These are phyloP conservation scores for Huntiella bhutanensis DNA, from an alignment of 2,329 filamentous ascomycete genomes.

Conservation along the genomic window DNA sequence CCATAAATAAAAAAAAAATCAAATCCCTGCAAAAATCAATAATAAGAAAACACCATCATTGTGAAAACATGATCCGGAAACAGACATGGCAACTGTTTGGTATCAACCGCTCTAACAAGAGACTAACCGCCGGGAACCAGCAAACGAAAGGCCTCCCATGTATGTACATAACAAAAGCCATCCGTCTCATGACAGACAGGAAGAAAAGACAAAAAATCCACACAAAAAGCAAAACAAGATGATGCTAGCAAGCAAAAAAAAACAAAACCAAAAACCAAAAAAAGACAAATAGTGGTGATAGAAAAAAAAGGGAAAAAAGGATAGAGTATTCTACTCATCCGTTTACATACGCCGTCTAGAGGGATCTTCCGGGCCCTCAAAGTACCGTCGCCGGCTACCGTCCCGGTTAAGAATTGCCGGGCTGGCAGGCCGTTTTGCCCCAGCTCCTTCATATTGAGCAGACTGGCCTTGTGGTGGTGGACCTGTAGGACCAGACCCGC, in stretches of 20 bases:
- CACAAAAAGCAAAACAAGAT: conserved; percentile 1
- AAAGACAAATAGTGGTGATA: conserved; percentile 5
- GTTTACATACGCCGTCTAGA: conserved; percentile 6
- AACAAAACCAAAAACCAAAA: neutral
- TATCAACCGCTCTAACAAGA: neutral
- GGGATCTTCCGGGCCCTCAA: conserved; percentile 9
- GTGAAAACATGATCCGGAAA: neutral
- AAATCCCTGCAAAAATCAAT: conserved; percentile 7
- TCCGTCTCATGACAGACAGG: conserved; percentile 5
- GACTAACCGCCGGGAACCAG: neutral
- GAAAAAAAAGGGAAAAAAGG: neutral
- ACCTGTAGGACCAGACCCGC: conserved; percentile 7
- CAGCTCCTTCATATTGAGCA: conserved; percentile 19
- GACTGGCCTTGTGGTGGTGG: too few relatives aligned
- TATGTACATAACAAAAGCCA: conserved; percentile 1
- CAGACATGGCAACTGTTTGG: neutral
- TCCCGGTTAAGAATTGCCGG: conserved; percentile 23
- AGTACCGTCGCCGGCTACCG: conserved; percentile 20
- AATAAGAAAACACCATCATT: neutral
- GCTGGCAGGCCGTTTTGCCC: conserved; percentile 34
- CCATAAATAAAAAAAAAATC: neutral
- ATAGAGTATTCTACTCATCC: neutral
- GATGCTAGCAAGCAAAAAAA: neutral
- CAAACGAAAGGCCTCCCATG: neutral
- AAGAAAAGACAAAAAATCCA: conserved; percentile 2